Evolutionary conservation across 2,329 filamentous ascomycete genomes (phyloP).

Genomic region (Nothophoma quercina): DNA sequence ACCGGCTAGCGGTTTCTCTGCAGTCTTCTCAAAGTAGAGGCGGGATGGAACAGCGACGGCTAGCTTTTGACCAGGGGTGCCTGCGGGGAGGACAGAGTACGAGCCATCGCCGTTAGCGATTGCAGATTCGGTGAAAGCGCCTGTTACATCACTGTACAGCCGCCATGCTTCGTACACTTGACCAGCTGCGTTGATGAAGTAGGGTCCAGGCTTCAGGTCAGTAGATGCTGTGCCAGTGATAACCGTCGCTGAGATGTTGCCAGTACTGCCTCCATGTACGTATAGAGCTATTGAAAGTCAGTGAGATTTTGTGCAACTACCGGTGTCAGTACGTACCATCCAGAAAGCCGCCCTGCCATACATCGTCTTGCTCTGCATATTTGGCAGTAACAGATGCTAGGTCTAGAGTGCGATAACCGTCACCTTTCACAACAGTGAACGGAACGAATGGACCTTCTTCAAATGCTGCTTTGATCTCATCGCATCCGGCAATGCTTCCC

Average conservation of each 20-base stretch:
- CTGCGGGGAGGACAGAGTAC: slow-evolving; percentile 53
- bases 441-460: slow-evolving; percentile 43
- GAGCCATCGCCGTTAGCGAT: slow-evolving; percentile 50
- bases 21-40: slow-evolving; percentile 63
- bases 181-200: slow-evolving; percentile 58
- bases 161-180: slow-evolving; percentile 58
- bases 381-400: slow-evolving; percentile 33
- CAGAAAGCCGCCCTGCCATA: slow-evolving; percentile 52
- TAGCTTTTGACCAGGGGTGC: slow-evolving; percentile 49
- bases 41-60: slow-evolving; percentile 63
- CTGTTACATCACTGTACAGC: slow-evolving; percentile 59
- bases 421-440: slow-evolving; percentile 48
- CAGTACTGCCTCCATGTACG: slow-evolving; percentile 25
- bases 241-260: slow-evolving; percentile 26
- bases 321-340: slow-evolving; percentile 30
- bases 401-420: slow-evolving; percentile 25
- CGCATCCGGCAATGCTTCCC: slow-evolving; percentile 37
- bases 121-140: slow-evolving; percentile 59
- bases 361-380: slow-evolving; percentile 50
- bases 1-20: slow-evolving; percentile 65
- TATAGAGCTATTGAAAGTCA: slow-evolving; percentile 31
- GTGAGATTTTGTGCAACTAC: neutral
- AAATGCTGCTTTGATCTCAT: slow-evolving; percentile 28
- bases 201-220: slow-evolving; percentile 56
- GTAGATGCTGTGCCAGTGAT: slow-evolving; percentile 26